Evolutionary conservation across 345 rosid genomes (phyloP).

Genomic region (Anastatica hierochuntica): DNA sequence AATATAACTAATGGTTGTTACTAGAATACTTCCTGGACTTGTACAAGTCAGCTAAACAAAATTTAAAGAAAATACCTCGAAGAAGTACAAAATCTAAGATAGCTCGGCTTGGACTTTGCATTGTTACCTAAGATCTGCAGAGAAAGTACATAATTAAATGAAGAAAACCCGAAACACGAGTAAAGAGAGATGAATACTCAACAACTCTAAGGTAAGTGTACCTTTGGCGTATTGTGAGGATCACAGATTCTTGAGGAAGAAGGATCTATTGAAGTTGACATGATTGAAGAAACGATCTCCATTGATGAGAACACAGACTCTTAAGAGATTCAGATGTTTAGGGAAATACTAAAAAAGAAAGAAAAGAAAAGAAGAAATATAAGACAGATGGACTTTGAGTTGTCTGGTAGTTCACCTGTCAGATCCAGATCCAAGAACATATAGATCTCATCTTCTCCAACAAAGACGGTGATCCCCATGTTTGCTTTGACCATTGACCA

Average conservation of each 20-base stretch:
- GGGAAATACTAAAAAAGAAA: too few relatives aligned
- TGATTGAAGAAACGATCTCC: constrained; percentile 2
- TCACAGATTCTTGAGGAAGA: constrained; percentile 4
- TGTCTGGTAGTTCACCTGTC: constrained; percentile 18
- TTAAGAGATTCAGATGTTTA: not conserved
- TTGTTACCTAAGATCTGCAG: constrained; percentile 9
- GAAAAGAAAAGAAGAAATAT: not conserved
- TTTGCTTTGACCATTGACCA: constrained; percentile 10
- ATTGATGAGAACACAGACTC: not conserved
- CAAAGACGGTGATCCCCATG: constrained; percentile 43
- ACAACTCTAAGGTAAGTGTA: not conserved
- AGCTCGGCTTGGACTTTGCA: not conserved
- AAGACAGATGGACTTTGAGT: constrained; percentile 5
- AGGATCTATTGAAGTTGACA: constrained; percentile 8
- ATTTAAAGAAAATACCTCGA: not conserved
- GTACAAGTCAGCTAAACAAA: not conserved
- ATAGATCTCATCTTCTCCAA: constrained; percentile 29
- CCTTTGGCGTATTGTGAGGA: not conserved
- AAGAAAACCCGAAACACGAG: not conserved
- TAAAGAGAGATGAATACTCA: not conserved
- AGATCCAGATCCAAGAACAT: constrained; percentile 25
- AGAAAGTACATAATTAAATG: too few relatives aligned
- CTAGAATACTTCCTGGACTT: not conserved
- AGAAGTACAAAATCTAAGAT: constrained; percentile 9
- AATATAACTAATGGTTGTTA: not conserved